phyloP scores from a whole-genome alignment of 2,329 filamentous ascomycete genomes.

The Cladosporium sphaerospermum region DNA sequence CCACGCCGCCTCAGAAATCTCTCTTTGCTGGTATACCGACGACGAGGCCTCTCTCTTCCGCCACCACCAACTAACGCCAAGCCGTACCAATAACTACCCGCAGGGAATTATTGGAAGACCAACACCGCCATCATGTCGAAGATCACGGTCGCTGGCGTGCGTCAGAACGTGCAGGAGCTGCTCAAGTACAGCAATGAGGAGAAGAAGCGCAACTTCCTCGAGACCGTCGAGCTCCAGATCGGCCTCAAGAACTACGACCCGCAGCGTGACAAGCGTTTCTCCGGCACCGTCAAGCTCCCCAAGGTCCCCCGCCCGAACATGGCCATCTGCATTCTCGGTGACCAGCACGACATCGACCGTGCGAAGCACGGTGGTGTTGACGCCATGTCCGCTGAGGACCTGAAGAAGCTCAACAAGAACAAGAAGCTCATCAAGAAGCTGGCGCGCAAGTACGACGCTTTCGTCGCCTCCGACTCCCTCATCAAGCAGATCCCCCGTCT shows the following conservation, averaged over 20 bases:
- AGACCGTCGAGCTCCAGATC: conserved; percentile 68
- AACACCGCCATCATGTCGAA: conserved; percentile 60
- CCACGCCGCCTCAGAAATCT: background rate
- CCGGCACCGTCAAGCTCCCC: conserved; percentile 93
- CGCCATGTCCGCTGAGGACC: conserved; percentile 95
- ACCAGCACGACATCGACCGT: conserved; percentile 99
- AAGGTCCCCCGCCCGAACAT: conserved; percentile 86
- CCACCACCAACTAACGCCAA: conserved; percentile 27
- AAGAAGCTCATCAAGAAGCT: conserved; percentile 99
- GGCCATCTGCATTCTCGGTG: conserved; percentile 80
- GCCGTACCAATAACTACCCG: conserved; percentile 29
- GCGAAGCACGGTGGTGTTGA: conserved; percentile 98
- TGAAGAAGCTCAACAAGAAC: conserved; percentile 99
- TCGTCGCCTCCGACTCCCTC: conserved; percentile 91
- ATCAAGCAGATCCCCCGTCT: conserved; percentile 99
- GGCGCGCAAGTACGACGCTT: conserved; percentile 99
- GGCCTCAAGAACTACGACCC: conserved; percentile 97
- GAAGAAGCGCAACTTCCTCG: conserved; percentile 39
- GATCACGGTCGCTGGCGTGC: conserved; percentile 87
- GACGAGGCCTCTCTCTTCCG: conserved; percentile 9
- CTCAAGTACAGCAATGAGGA: conserved; percentile 70
- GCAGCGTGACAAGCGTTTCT: conserved; percentile 99
- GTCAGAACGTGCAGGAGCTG: conserved; percentile 86
- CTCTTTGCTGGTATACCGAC: background rate
- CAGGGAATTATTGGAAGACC: conserved; percentile 43